phyloP scores from a whole-genome alignment of 768 basidiomycete species.

The Leccinum arenicola region DNA sequence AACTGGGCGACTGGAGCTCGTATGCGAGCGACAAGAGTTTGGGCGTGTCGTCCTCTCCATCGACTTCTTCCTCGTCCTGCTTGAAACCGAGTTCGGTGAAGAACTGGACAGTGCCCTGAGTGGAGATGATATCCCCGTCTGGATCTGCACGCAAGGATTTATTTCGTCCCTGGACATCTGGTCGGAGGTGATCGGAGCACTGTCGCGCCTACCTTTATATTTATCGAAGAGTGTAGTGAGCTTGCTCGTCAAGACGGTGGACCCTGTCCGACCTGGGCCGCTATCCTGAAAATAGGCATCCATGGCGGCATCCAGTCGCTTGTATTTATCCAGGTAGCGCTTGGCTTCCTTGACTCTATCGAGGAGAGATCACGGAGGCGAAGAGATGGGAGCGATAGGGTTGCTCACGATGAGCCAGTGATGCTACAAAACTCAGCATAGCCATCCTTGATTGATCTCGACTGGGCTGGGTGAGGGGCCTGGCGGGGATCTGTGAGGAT shows the following conservation, averaged over 20 bases:
- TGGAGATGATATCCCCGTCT: constrained; percentile 60
- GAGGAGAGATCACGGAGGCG: constrained; percentile 4
- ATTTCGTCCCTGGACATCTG: background rate
- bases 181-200: constrained; percentile 5
- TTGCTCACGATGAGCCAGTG: constrained; percentile 69
- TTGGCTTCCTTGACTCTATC: constrained; percentile 52
- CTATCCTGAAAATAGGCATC: constrained; percentile 67
- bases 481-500: background rate
- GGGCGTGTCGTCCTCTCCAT: constrained; percentile 75
- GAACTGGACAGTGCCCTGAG: constrained; percentile 78
- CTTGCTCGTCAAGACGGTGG: constrained; percentile 49
- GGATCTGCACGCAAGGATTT: constrained; percentile 40
- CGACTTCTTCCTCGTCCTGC: constrained; percentile 48
- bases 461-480: constrained; percentile 15
- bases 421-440: constrained; percentile 60
- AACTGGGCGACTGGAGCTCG: constrained; percentile 70
- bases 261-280: constrained; percentile 3
- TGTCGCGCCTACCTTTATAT: constrained; percentile 54
- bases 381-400: background rate
- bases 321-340: constrained; percentile 67
- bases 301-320: constrained; percentile 67
- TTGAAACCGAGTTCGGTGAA: constrained; percentile 40
- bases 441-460: constrained; percentile 37
- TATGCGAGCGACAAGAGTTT: constrained; percentile 72
- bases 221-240: constrained; percentile 57